A percentile compares a stretch with the other conserved stretches of the same genome.
These are phyloP conservation scores for Leccinum disarticulatum DNA, from an alignment of 768 basidiomycete species.

Conservation along the genomic window DNA sequence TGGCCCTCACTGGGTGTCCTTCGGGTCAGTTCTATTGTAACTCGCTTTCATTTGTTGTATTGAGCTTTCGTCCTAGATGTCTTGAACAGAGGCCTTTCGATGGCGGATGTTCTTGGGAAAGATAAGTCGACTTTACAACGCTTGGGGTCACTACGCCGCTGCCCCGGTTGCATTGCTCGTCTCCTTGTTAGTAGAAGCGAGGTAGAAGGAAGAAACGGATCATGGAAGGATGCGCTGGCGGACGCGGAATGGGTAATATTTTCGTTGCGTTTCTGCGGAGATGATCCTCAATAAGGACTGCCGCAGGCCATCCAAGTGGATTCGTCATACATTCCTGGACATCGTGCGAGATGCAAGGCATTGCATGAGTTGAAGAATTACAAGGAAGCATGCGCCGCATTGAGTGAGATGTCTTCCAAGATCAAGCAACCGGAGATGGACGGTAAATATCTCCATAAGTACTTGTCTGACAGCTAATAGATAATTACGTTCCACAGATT, in stretches of 20 bases:
- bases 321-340: background rate
- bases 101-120: background rate
- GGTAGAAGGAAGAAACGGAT: background rate
- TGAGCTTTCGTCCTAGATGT: background rate
- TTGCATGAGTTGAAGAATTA: background rate
- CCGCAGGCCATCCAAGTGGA: slow-evolving; percentile 6
- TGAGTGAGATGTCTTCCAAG: background rate
- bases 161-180: slow-evolving; percentile 1
- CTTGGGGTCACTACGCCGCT: background rate
- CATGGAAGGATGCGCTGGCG: slow-evolving; percentile 2
- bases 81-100: background rate
- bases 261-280: background rate
- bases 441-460: background rate
- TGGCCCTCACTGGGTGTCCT: slow-evolving; percentile 2
- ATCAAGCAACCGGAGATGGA: background rate
- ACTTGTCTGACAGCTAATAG: background rate
- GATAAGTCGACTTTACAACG: background rate
- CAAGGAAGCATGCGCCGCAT: background rate
- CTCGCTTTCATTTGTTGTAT: background rate
- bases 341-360: slow-evolving; percentile 1
- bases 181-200: slow-evolving; percentile 12
- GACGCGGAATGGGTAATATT: slow-evolving; percentile 9
- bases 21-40: background rate
- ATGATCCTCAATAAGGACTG: background rate
- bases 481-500: background rate